Percentiles rank a stretch among this genome's conserved stretches.
These are phyloP conservation scores for Cryphonectria nitschkei DNA, from an alignment of 2,329 filamentous ascomycete genomes.

Conservation along the genomic window DNA sequence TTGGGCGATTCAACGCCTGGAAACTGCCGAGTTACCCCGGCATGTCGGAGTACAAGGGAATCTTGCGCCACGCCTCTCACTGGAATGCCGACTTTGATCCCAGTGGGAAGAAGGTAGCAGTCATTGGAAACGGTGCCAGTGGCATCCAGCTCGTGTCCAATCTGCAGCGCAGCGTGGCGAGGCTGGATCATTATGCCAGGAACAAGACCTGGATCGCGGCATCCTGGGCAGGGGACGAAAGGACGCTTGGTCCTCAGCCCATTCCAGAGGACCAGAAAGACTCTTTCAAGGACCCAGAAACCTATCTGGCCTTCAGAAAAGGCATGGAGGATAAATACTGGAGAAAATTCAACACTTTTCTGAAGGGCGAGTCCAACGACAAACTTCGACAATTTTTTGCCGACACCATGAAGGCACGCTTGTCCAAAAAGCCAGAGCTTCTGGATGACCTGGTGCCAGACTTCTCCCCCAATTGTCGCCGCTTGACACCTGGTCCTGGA, in stretches of 20 bases:
- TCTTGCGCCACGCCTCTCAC: constrained; percentile 62
- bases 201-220: constrained; percentile 70
- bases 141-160: constrained; percentile 62
- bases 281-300: constrained; percentile 61
- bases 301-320: constrained; percentile 64
- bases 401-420: constrained; percentile 56
- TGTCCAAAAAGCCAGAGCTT: constrained; percentile 59
- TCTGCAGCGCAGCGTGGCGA: constrained; percentile 51
- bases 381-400: constrained; percentile 51
- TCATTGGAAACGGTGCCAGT: constrained; percentile 67
- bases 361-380: constrained; percentile 54
- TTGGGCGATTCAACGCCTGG: constrained; percentile 69
- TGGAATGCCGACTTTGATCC: constrained; percentile 59
- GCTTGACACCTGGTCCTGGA: constrained; percentile 67
- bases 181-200: constrained; percentile 67
- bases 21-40: constrained; percentile 65
- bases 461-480: constrained; percentile 66
- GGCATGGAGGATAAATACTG: constrained; percentile 65
- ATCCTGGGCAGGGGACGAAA: constrained; percentile 60
- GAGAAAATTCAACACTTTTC: constrained; percentile 57
- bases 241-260: constrained; percentile 59
- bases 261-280: constrained; percentile 57
- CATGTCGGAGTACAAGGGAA: constrained; percentile 56
- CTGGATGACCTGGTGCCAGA: constrained; percentile 61
- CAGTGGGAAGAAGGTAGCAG: constrained; percentile 54